Evolutionary conservation across 345 rosid species (phyloP).

Genomic region (Schrenkiella parvula): DNA sequence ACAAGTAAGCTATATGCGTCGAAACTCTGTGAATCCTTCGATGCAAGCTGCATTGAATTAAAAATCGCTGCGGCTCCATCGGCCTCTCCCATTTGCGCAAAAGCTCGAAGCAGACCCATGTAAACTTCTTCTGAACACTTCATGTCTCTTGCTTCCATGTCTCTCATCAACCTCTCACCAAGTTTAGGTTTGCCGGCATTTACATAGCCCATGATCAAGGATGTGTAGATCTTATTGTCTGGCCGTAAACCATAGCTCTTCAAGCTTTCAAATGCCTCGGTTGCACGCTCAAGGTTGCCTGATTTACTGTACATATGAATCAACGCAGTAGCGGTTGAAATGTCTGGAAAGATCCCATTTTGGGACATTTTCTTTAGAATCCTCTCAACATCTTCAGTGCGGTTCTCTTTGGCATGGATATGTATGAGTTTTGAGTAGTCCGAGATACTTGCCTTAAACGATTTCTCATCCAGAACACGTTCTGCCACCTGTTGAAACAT

Average conservation of each 20-base stretch:
- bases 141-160: constrained; percentile 50
- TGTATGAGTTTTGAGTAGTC: constrained; percentile 76
- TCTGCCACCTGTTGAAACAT: constrained; percentile 62
- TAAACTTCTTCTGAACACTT: constrained; percentile 52
- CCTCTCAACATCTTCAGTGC: constrained; percentile 67
- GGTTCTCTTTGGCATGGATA: constrained; percentile 54
- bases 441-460: constrained; percentile 52
- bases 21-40: constrained; percentile 22
- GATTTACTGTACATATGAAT: constrained; percentile 71
- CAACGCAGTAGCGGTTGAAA: constrained; percentile 44
- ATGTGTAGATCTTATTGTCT: constrained; percentile 47
- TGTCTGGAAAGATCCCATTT: constrained; percentile 59
- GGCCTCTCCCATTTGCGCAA: constrained; percentile 46
- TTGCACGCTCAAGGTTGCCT: constrained; percentile 65
- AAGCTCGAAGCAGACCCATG: constrained; percentile 68
- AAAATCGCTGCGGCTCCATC: constrained; percentile 44
- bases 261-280: constrained; percentile 59
- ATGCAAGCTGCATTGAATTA: constrained; percentile 43
- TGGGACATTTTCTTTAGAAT: constrained; percentile 64
- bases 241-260: constrained; percentile 61
- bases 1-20: constrained; percentile 60
- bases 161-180: constrained; percentile 49
- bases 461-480: constrained; percentile 51
- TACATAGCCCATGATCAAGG: constrained; percentile 75
- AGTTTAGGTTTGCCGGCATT: constrained; percentile 52